phyloP scores from a whole-genome alignment of 352 stramenopile species.

The Pythium sukuiense region DNA sequence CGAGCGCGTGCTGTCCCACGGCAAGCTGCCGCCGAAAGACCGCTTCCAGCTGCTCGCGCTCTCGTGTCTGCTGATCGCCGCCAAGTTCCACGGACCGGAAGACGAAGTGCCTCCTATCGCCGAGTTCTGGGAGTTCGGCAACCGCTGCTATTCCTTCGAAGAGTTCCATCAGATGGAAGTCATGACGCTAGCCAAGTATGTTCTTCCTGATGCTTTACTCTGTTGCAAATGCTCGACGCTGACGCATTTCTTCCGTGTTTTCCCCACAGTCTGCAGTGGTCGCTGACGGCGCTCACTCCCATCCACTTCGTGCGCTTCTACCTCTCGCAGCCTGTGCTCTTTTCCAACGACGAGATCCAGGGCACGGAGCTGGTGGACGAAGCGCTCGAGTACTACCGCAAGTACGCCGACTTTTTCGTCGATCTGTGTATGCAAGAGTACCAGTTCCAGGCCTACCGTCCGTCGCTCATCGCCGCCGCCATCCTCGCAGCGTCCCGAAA shows the following conservation, averaged over 20 bases:
- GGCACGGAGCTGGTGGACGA: constrained; percentile 72
- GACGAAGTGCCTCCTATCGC: constrained; percentile 78
- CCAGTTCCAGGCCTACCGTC: constrained; percentile 78
- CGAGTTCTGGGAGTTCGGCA: constrained; percentile 86
- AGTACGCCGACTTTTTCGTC: constrained; percentile 86
- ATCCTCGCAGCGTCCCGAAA: constrained; percentile 79
- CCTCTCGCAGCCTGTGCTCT: constrained; percentile 75
- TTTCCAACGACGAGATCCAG: constrained; percentile 76
- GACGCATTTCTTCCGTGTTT: constrained; percentile 2
- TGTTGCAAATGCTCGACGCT: not conserved
- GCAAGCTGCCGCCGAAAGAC: constrained; percentile 63
- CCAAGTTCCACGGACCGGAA: constrained; percentile 81
- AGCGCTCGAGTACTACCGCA: constrained; percentile 75
- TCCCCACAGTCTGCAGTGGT: constrained; percentile 65
- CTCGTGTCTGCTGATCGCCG: constrained; percentile 73
- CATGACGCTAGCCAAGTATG: constrained; percentile 50
- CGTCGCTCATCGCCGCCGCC: constrained; percentile 72
- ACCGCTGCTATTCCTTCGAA: constrained; percentile 82
- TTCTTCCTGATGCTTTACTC: constrained; percentile 7
- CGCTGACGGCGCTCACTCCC: constrained; percentile 62
- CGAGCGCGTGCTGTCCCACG: constrained; percentile 65
- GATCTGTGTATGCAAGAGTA: constrained; percentile 88
- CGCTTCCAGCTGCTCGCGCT: constrained; percentile 83
- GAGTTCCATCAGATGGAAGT: constrained; percentile 81
- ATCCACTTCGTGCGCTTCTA: constrained; percentile 85